Percentiles rank a stretch among this genome's conserved stretches.
Conservation (phyloP, 176 grass and related monocot genomes). For the Carex scoparia region DNA sequence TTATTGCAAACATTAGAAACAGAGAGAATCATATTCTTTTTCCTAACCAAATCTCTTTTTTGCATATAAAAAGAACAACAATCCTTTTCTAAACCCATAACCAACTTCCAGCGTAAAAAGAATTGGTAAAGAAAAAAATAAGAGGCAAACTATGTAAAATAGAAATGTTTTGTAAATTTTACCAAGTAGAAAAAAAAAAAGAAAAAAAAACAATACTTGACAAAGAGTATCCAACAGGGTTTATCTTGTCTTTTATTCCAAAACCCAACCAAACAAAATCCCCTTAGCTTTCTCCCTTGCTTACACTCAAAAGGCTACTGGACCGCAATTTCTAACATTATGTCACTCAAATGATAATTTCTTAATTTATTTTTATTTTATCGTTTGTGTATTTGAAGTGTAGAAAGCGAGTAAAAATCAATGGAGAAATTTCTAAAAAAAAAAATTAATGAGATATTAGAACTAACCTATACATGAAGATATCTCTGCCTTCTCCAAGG, state of each 20-base stretch:
- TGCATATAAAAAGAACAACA: not conserved
- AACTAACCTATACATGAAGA: slow-evolving; percentile 16
- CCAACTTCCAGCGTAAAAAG: not conserved
- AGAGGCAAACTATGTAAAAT: not conserved
- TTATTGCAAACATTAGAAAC: slow-evolving; percentile 18
- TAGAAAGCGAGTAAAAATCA: not conserved
- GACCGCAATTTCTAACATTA: not conserved
- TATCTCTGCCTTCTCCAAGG: slow-evolving; percentile 7
- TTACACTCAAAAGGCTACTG: not conserved
- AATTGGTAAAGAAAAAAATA: not conserved
- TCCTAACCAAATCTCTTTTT: slow-evolving; percentile 4
- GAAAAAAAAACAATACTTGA: not conserved
- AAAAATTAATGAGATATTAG: not conserved
- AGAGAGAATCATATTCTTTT: slow-evolving; percentile 19
- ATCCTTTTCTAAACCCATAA: not conserved
- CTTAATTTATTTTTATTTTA: not conserved
- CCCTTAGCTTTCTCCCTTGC: not conserved
- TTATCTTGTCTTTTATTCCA: not conserved
- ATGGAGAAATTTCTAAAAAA: not conserved
- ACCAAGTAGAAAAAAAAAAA: not conserved
- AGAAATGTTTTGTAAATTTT: not conserved
- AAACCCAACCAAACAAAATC: not conserved
- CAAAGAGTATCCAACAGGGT: not conserved
- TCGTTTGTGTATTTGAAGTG: not conserved
- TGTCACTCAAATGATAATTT: not conserved